Percentiles rank a stretch among this genome's conserved stretches.
These are phyloP conservation scores for Penicillium lividum DNA, from an alignment of 495 filamentous ascomycete species.

Conservation along the genomic window DNA sequence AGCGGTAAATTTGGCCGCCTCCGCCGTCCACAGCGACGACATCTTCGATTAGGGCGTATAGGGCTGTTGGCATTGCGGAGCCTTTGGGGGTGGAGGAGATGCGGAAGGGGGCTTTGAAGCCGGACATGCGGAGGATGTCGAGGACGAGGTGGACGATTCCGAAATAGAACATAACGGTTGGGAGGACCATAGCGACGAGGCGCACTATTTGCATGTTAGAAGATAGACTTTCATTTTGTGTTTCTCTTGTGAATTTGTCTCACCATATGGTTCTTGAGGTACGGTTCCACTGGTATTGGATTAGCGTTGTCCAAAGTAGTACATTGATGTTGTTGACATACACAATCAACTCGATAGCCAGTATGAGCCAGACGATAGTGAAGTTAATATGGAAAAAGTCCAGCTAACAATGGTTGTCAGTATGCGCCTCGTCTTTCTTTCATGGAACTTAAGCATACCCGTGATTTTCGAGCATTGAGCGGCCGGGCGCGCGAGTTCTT, in stretches of 20 bases:
- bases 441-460: slow-evolving; percentile 31
- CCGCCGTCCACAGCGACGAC: slow-evolving; percentile 77
- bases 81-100: slow-evolving; percentile 73
- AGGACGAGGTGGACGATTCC: slow-evolving; percentile 56
- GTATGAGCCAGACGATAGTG: slow-evolving; percentile 51
- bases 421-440: neutral
- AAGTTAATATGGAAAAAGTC: slow-evolving; percentile 68
- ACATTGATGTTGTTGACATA: slow-evolving; percentile 26
- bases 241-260: slow-evolving; percentile 8
- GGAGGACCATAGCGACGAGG: slow-evolving; percentile 62
- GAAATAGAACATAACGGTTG: slow-evolving; percentile 61
- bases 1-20: slow-evolving; percentile 67
- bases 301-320: slow-evolving; percentile 24
- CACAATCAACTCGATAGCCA: slow-evolving; percentile 57
- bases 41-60: slow-evolving; percentile 79
- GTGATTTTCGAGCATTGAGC: slow-evolving; percentile 51
- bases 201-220: slow-evolving; percentile 41
- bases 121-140: slow-evolving; percentile 43
- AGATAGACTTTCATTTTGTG: slow-evolving; percentile 23
- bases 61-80: slow-evolving; percentile 64
- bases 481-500: slow-evolving; percentile 54
- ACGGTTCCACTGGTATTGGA: slow-evolving; percentile 41
- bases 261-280: slow-evolving; percentile 39
- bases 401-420: slow-evolving; percentile 35
- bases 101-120: slow-evolving; percentile 60